Conservation (phyloP, 2,329 filamentous ascomycete genomes). For the Cadophora luteo-olivacea region DNA sequence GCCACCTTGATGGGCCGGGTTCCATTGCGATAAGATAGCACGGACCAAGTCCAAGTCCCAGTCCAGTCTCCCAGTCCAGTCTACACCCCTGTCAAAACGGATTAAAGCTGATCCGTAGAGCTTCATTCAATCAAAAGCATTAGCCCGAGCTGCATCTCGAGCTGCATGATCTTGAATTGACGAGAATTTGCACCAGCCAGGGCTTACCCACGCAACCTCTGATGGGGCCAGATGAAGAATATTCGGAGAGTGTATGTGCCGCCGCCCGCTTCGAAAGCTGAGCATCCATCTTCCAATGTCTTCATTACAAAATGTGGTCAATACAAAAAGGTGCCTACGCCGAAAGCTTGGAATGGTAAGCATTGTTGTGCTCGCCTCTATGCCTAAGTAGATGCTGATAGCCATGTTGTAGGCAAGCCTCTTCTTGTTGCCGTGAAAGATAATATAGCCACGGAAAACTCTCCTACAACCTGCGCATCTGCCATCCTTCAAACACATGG, state of each 20-base stretch:
- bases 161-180: not conserved
- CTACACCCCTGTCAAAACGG: not conserved
- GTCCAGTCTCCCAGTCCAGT: no score
- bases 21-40: constrained; percentile 6
- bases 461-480: constrained; percentile 86
- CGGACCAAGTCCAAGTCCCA: constrained; percentile 2
- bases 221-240: constrained; percentile 3
- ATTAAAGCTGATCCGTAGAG: constrained; percentile 3
- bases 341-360: not conserved
- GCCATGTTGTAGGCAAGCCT: constrained; percentile 1
- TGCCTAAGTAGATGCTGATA: not conserved
- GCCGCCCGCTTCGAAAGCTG: not conserved
- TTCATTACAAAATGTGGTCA: not conserved
- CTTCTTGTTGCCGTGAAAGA: constrained; percentile 66
- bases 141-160: not conserved
- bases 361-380: not conserved
- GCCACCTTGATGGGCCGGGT: not conserved
- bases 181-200: not conserved
- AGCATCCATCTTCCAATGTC: not conserved
- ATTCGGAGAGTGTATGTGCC: not conserved
- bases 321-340: not conserved
- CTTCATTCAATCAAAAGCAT: not conserved
- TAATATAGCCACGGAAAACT: constrained; percentile 71
- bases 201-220: not conserved
- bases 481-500: constrained; percentile 71